These are phyloP conservation scores for Rhododendron ovatum DNA, from an alignment of 148 eudicot genomes.

Conservation along the genomic window DNA sequence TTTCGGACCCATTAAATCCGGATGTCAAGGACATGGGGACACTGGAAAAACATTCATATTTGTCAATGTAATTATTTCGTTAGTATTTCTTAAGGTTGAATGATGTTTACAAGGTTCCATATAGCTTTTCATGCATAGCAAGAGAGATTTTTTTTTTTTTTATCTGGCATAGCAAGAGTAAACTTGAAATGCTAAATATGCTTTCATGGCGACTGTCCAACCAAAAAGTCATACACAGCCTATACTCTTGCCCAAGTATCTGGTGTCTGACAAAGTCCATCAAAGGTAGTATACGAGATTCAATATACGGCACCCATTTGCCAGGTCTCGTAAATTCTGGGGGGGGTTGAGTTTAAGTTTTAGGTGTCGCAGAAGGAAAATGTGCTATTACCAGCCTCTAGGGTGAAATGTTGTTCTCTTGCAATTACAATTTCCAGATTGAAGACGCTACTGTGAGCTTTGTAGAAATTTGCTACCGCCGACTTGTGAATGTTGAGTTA, in stretches of 20 bases:
- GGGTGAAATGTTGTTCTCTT: not conserved
- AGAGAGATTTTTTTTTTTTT: no score
- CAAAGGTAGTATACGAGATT: not conserved
- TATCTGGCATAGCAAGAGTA: no score
- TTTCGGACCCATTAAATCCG: not conserved
- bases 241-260: no score
- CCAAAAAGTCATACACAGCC: no score
- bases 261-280: not conserved
- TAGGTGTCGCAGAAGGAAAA: not conserved
- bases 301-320: not conserved
- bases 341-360: not conserved
- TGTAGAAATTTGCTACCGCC: no score
- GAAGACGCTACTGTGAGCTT: not conserved
- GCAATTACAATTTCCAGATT: not conserved
- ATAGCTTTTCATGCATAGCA: no score
- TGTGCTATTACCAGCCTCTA: not conserved
- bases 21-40: not conserved
- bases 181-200: no score
- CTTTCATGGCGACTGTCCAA: no score
- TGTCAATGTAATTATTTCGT: no score
- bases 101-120: no score
- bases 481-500: not conserved
- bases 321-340: not conserved
- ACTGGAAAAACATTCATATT: not conserved
- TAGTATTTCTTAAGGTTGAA: no score